Evolutionary conservation across 306 rosid genomes (phyloP).

Genomic region (Casuarina glauca): DNA sequence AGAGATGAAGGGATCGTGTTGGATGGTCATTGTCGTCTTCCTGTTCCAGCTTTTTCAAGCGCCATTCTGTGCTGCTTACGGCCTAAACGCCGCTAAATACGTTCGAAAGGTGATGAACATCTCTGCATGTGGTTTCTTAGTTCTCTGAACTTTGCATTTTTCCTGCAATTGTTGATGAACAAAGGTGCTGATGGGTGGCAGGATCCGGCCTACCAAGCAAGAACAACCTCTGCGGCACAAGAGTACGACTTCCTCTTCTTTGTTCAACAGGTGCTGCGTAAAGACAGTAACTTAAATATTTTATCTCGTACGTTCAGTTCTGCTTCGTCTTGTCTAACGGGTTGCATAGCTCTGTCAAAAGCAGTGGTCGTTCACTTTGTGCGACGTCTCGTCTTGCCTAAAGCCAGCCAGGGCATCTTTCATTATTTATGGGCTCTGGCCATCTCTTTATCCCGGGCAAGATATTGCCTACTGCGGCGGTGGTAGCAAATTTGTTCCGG

Average conservation of each 20-base stretch:
- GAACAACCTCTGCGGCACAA: background rate
- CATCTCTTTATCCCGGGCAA: slow-evolving; percentile 9
- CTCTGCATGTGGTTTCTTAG: background rate
- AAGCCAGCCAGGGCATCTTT: slow-evolving; percentile 30
- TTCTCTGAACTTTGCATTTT: background rate
- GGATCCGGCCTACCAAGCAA: background rate
- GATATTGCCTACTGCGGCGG: background rate
- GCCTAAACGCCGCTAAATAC: background rate
- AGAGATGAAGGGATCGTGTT: background rate
- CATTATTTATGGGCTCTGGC: slow-evolving; percentile 31
- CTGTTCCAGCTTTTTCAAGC: background rate
- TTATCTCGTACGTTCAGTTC: background rate
- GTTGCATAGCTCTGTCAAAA: background rate
- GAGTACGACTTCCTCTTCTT: slow-evolving; percentile 22
- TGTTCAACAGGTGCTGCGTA: slow-evolving; percentile 23
- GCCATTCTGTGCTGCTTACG: background rate
- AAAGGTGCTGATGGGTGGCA: slow-evolving; percentile 1
- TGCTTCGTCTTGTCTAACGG: background rate
- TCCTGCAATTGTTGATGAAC: background rate
- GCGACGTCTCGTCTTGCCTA: slow-evolving; percentile 17
- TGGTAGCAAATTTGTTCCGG: background rate
- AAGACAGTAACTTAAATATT: background rate
- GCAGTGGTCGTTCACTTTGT: slow-evolving; percentile 27
- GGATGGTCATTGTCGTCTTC: background rate
- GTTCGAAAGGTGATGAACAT: background rate